Evolutionary conservation across 2,329 filamentous ascomycete species (phyloP), one percentile per base, ranked within the genome.

Genomic region (Epichloe scottii): DNA sequence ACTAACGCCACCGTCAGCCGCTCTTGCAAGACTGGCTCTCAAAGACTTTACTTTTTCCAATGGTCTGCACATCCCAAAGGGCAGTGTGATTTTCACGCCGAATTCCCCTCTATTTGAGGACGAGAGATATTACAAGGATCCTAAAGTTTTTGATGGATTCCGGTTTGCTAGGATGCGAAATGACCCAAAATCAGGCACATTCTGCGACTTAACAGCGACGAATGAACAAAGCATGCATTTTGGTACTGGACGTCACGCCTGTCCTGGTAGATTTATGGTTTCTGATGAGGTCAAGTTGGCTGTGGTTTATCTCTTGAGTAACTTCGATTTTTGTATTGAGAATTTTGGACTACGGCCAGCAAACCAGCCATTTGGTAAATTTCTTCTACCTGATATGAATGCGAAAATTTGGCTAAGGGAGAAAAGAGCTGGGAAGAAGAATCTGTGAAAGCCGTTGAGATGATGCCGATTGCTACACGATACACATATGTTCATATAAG

Each of bases 201-300:
- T 38, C 1, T 52, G 51, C 15, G 49, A 52, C 7, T 17, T 56
- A 26, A 52, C 55, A 11, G 35, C 51, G 7, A 53, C 53, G 8
- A 52, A 39, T 34, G 51, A 55, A 23, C 26, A 51, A 3, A 56
- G 55, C 51, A 55, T 56, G 55, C 49, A 55, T 41, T 56, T 56
- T 40, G 55, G 55, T 14, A 47, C 48, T 4, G 55, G 55, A 3
- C 51, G 51, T 15, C 51, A 56, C 30, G 51, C 53, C 15, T 56
- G 55, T 34, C 55, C 55, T 5, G 55, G 55, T 8, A 21, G 55
- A 35, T 55, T 53, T 42, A 52, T 56, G 51, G 55, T 48, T 15
- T 52, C 53, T 15, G 53, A 55, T 38, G 53, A 56, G 50, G 51
- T 55, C 26, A 56, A 56, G 44, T 21, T 55, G 7, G 48, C 51